These are phyloP conservation scores for Leucaena leucocephala DNA, from an alignment of 306 rosid genomes.

Conservation along the genomic window DNA sequence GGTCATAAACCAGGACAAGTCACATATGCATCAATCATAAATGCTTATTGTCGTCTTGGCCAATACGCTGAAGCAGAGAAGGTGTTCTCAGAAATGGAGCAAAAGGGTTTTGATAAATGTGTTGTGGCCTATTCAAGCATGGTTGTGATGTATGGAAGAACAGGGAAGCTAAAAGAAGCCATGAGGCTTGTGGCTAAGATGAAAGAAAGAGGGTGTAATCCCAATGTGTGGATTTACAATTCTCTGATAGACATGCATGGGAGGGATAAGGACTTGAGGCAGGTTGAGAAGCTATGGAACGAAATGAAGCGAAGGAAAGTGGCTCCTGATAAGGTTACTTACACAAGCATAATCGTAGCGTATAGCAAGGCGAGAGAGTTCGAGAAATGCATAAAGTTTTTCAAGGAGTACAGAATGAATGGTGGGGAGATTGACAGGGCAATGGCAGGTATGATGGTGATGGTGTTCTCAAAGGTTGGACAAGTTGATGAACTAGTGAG, in stretches of 20 bases:
- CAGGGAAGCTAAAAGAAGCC: slow-evolving; percentile 57
- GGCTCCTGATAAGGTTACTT: slow-evolving; percentile 70
- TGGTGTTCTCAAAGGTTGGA: slow-evolving; percentile 60
- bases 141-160: slow-evolving; percentile 75
- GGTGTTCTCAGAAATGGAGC: slow-evolving; percentile 58
- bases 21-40: slow-evolving; percentile 65
- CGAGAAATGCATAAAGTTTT: slow-evolving; percentile 50
- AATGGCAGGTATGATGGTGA: slow-evolving; percentile 76
- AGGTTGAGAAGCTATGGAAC: slow-evolving; percentile 70
- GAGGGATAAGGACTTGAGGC: slow-evolving; percentile 59
- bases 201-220: slow-evolving; percentile 78
- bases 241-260: slow-evolving; percentile 82
- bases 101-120: slow-evolving; percentile 69
- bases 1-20: slow-evolving; percentile 79
- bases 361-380: slow-evolving; percentile 59
- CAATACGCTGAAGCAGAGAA: slow-evolving; percentile 55
- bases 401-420: slow-evolving; percentile 58
- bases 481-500: slow-evolving; percentile 61
- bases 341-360: slow-evolving; percentile 64
- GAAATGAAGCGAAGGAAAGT: slow-evolving; percentile 77
- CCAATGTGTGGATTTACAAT: slow-evolving; percentile 81
- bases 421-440: slow-evolving; percentile 71
- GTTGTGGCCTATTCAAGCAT: slow-evolving; percentile 77
- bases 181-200: slow-evolving; percentile 68
- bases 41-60: slow-evolving; percentile 64